Base-by-base conservation (phyloP, 2,329 filamentous ascomycete genomes). In the Stachybotrys elegans region DNA sequence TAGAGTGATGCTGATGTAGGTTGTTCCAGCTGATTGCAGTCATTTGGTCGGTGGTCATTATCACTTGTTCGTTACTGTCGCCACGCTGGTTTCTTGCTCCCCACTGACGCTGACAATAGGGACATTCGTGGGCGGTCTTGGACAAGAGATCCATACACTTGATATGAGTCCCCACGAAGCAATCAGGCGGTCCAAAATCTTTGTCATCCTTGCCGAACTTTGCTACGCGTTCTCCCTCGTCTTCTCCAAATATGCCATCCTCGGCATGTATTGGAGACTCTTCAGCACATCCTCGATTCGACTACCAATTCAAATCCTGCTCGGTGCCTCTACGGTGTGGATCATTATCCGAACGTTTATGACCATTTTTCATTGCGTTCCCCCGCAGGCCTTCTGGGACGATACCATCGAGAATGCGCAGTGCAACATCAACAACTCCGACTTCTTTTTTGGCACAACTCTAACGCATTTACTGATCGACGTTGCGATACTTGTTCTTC, bases 371-470 rank as follows among this genome's bases (percentile, higher is more conserved):
- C 59, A 61, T 36, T 66, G 63, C 34, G 29, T 60, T 5, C 65
- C 65, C 0, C 46, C 65, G 0, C 54, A 59, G 19, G 57, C 53
- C 3, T 59, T 62, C 22, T 67, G 62, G 64, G 51, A 60, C 17
- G 51, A 52, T 9, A 44, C 49, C 3, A 51, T 63, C 22, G 43
- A 45, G 22, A 53, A 50, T 3, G 51, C 49, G 1, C 47, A 51
- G 12, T 67, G 64, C 47, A 52, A 48, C 4, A 59, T 66, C 14
- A 48, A 58, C 31, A 58, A 57, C 43, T 50, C 52, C 13, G 56
- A 55, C 0, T 65, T 61, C 21, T 63, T 63, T 47, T 58, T 64
- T 32, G 57, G 59, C 13, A 61, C 59, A 1, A 55, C 59, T 2
- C 29, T 62, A 11, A 54, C 55, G 2, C 63, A 67, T 38, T 47